A percentile compares a stretch with the other conserved stretches of the same genome.
Conservation (phyloP, 2,329 filamentous ascomycete species). For the Ophiostoma ips region DNA sequence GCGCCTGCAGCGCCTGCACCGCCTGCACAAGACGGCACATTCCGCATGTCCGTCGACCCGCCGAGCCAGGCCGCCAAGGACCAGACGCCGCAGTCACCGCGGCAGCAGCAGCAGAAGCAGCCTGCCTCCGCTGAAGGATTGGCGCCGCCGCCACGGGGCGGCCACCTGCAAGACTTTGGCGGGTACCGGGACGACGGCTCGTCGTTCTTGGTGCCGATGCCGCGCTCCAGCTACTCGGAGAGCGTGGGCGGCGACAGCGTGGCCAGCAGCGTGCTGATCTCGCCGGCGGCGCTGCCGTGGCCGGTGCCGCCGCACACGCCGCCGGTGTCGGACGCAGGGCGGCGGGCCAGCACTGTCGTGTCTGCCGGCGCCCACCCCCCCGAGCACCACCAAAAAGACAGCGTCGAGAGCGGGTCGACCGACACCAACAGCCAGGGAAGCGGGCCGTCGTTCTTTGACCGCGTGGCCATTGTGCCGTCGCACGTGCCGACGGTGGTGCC, state of each 20-base stretch:
- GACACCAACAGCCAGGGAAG: conserved; percentile 2
- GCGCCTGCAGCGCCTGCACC: neutral
- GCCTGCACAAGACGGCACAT: neutral
- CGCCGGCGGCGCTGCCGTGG: conserved; percentile 10
- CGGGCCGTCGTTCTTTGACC: conserved; percentile 1
- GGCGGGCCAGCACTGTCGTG: no score
- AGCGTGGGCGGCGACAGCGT: conserved; percentile 12
- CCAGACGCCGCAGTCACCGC: no score
- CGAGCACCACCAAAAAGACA: no score
- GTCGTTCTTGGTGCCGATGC: neutral
- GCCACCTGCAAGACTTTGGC: neutral
- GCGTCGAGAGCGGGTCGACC: neutral
- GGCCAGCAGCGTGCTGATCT: conserved; percentile 12
- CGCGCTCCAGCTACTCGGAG: conserved; percentile 1
- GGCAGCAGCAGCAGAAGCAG: no score
- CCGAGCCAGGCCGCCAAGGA: no score
- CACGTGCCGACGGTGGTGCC: neutral
- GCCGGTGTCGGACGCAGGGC: conserved; percentile 4
- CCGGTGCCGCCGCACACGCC: conserved; percentile 13
- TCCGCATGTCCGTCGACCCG: neutral
- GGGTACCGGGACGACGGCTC: neutral
- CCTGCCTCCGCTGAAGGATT: no score
- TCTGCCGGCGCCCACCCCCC: no score
- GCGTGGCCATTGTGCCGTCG: neutral
- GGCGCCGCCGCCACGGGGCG: neutral